Conservation (phyloP, 768 basidiomycete species). For the Tubosaeta sp. region DNA sequence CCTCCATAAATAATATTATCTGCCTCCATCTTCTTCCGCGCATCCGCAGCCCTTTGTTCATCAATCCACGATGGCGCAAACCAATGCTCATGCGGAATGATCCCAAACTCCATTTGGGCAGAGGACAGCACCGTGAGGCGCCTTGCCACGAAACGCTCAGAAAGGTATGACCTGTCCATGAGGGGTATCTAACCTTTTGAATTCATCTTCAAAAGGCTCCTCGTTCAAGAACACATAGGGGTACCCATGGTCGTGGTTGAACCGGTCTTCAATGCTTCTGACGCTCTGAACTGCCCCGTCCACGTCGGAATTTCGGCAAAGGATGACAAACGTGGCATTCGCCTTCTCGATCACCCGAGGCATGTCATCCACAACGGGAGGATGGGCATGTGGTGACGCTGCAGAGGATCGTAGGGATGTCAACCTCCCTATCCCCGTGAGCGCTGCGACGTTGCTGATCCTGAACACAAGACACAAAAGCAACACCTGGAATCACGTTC, state of each 20-base stretch:
- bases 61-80: slow-evolving; percentile 70
- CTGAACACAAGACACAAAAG: slow-evolving; percentile 12
- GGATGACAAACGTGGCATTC: slow-evolving; percentile 59
- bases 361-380: background rate
- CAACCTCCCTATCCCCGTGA: background rate
- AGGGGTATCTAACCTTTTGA: slow-evolving; percentile 36
- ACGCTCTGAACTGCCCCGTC: slow-evolving; percentile 44
- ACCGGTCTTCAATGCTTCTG: slow-evolving; percentile 52
- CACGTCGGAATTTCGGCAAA: slow-evolving; percentile 49
- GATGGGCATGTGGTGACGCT: background rate
- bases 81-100: slow-evolving; percentile 63
- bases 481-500: slow-evolving; percentile 4
- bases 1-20: slow-evolving; percentile 48
- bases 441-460: background rate
- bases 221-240: slow-evolving; percentile 69
- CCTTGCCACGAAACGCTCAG: slow-evolving; percentile 23
- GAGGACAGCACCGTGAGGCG: slow-evolving; percentile 36
- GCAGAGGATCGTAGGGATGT: background rate
- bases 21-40: slow-evolving; percentile 48
- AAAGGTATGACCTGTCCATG: background rate
- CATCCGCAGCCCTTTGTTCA: slow-evolving; percentile 52
- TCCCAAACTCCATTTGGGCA: slow-evolving; percentile 51
- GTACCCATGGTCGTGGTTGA: slow-evolving; percentile 54
- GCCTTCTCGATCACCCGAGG: slow-evolving; percentile 26
- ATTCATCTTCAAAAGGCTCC: slow-evolving; percentile 49